Evolutionary conservation across 139 green algal species (phyloP).

Genomic region (Chlorella sp.): DNA sequence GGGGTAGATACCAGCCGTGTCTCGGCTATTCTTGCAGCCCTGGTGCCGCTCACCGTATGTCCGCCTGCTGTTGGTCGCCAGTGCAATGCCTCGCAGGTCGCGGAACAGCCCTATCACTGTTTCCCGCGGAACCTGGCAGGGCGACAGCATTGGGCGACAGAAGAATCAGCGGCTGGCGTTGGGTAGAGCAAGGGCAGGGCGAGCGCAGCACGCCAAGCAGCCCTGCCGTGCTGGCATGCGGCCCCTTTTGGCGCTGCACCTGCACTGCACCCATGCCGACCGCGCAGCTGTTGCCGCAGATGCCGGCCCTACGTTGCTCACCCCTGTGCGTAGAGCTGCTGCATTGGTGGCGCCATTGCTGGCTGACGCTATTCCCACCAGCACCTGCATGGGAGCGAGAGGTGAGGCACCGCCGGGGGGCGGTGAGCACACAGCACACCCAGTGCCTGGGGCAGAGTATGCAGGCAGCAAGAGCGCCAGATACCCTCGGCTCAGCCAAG

Average conservation of each 20-base stretch:
- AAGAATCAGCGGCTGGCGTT: no score
- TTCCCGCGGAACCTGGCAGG: constrained; percentile 63
- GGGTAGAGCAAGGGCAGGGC: no score
- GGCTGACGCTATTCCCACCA: constrained; percentile 54
- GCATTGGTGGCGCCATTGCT: constrained; percentile 47
- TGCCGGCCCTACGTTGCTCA: no score
- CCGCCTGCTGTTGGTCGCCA: constrained; percentile 84
- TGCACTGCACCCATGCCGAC: no score
- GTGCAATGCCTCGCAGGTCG: constrained; percentile 92
- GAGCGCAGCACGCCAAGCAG: no score
- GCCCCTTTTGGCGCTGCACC: no score
- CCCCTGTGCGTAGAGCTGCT: constrained; percentile 48
- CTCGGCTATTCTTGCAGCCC: no score
- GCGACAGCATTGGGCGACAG: no score
- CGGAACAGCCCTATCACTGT: constrained; percentile 89
- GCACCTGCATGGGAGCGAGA: constrained; percentile 46
- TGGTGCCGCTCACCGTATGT: constrained; percentile 60
- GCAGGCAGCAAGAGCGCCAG: neutral
- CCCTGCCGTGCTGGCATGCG: no score
- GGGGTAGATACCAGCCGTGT: no score
- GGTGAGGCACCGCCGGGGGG: neutral
- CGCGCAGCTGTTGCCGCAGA: no score
- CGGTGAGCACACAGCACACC: no score
- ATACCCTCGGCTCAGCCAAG: neutral
- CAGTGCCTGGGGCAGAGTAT: neutral